A percentile compares a stretch with the other conserved stretches of the same genome.
phyloP scores from a whole-genome alignment of 1,284 basidiomycete species.

The Baeospora myosura region DNA sequence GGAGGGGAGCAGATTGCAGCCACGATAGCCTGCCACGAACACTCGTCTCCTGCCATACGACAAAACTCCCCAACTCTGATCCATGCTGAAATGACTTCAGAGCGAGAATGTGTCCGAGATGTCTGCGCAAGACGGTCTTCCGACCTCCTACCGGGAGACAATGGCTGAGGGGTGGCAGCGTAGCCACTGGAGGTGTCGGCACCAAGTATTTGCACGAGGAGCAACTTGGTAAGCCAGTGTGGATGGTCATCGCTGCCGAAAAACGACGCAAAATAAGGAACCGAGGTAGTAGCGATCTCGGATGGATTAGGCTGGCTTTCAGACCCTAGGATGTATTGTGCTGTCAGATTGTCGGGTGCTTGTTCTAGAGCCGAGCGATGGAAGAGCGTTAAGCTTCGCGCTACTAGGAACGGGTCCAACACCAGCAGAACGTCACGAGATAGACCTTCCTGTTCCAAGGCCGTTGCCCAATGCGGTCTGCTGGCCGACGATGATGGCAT shows the following conservation, averaged over 20 bases:
- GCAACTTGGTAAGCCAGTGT: slow-evolving; percentile 70
- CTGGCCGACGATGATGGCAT: slow-evolving; percentile 9
- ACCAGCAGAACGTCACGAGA: slow-evolving; percentile 56
- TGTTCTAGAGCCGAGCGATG: slow-evolving; percentile 46
- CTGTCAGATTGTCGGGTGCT: slow-evolving; percentile 42
- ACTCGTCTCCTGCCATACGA: slow-evolving; percentile 61
- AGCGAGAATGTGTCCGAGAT: slow-evolving; percentile 58
- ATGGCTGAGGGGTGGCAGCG: slow-evolving; percentile 9
- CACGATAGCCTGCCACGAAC: slow-evolving; percentile 66
- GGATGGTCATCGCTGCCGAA: slow-evolving; percentile 64
- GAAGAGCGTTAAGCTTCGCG: slow-evolving; percentile 51
- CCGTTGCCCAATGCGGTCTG: slow-evolving; percentile 31
- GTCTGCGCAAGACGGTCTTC: slow-evolving; percentile 35
- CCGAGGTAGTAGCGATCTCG: slow-evolving; percentile 12
- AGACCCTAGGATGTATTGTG: slow-evolving; percentile 34
- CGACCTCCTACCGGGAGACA: slow-evolving; percentile 24
- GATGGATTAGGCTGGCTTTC: slow-evolving; percentile 15
- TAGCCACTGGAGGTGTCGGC: slow-evolving; percentile 34
- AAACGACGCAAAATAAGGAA: slow-evolving; percentile 30
- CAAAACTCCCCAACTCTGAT: slow-evolving; percentile 63
- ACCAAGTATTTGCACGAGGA: slow-evolving; percentile 62
- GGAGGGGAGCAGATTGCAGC: slow-evolving; percentile 63
- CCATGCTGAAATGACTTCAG: slow-evolving; percentile 68
- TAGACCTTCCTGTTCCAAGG: slow-evolving; percentile 57
- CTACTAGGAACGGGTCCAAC: slow-evolving; percentile 50